phyloP scores from a whole-genome alignment of 1,284 basidiomycete species.

The Xerocomus nothofagi region DNA sequence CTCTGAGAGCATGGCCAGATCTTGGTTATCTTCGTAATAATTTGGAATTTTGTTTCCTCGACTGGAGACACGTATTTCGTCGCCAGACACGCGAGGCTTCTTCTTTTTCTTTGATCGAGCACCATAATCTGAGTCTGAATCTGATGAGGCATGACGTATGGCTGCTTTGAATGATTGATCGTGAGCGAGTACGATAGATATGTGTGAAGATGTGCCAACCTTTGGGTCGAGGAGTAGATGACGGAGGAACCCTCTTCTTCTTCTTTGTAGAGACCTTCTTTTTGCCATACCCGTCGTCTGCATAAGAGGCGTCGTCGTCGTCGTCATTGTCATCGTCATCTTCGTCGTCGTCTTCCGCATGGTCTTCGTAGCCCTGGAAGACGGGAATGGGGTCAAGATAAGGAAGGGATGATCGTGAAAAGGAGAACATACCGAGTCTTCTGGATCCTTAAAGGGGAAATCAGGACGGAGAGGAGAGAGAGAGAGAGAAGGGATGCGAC shows the following conservation, averaged over 20 bases:
- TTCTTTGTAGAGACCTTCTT: constrained; percentile 69
- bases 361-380: constrained; percentile 67
- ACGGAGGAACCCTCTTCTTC: constrained; percentile 47
- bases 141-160: constrained; percentile 50
- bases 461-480: constrained; percentile 10
- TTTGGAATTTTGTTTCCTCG: constrained; percentile 82
- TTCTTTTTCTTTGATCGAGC: constrained; percentile 86
- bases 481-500: constrained; percentile 13
- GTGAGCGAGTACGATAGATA: constrained; percentile 29
- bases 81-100: constrained; percentile 54
- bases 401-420: constrained; percentile 21
- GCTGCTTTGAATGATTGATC: constrained; percentile 42
- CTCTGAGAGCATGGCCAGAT: constrained; percentile 78
- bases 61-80: constrained; percentile 79
- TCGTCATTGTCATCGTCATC: constrained; percentile 70
- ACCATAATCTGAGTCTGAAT: constrained; percentile 89
- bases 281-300: constrained; percentile 72
- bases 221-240: constrained; percentile 55
- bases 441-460: constrained; percentile 47
- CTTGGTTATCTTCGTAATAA: constrained; percentile 82
- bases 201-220: constrained; percentile 40
- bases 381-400: constrained; percentile 23
- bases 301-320: constrained; percentile 76
- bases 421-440: constrained; percentile 60
- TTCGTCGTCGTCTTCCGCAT: constrained; percentile 50